phyloP scores from a whole-genome alignment of 139 green algal genomes.

The Chlamydomonas sp. region DNA sequence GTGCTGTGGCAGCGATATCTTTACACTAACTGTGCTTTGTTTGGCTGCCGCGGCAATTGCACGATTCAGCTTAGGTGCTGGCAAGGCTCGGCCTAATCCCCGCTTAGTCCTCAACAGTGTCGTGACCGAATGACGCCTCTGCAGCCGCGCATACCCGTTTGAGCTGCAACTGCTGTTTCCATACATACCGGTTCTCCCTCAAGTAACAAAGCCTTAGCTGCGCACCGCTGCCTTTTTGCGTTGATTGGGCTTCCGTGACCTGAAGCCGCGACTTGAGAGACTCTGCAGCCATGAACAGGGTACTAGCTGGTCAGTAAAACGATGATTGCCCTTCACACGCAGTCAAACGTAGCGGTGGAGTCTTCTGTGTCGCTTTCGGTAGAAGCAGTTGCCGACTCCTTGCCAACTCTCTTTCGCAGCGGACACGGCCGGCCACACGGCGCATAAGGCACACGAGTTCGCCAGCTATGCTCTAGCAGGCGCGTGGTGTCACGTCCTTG shows the following conservation, averaged over 20 bases:
- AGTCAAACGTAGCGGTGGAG: background rate
- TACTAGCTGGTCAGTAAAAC: no score
- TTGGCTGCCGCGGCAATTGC: background rate
- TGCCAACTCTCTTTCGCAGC: constrained; percentile 46
- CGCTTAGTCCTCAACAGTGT: no score
- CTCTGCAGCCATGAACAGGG: no score
- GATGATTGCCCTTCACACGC: background rate
- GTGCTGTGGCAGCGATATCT: background rate
- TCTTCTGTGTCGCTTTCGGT: background rate
- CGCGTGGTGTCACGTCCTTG: constrained; percentile 5
- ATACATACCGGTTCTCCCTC: no score
- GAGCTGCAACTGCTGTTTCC: no score
- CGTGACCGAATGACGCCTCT: no score
- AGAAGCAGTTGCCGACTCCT: background rate
- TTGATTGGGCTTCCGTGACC: no score
- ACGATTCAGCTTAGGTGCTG: background rate
- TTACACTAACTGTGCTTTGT: background rate
- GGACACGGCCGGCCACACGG: constrained; percentile 58
- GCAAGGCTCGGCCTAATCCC: no score
- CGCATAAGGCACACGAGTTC: constrained; percentile 62
- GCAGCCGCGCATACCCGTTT: no score
- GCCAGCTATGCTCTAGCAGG: constrained; percentile 62
- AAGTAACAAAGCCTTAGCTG: no score
- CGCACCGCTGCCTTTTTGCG: no score
- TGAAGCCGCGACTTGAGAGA: no score